Evolutionary conservation across 2,329 filamentous ascomycete species (phyloP), one percentile per base, ranked within the genome.

Genomic region (Phialemonium atrogriseum): DNA sequence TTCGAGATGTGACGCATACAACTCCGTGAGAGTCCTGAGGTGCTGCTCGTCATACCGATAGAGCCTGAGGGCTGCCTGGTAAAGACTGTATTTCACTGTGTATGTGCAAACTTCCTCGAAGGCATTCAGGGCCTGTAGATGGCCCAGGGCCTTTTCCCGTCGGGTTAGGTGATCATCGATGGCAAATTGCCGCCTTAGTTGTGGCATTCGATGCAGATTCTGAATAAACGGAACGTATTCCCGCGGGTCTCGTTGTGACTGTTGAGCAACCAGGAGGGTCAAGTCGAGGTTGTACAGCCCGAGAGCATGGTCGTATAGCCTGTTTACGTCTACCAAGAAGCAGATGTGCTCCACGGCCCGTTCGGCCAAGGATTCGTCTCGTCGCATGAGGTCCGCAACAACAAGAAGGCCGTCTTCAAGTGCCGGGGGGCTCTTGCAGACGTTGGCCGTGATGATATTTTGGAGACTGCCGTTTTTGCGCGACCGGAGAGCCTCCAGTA

Each of bases 191-290:
- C 85, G 77, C 13, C 86, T 77, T 9, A 83, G 56, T 9, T 75
- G 68, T 0, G 81, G 60, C 44, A 93, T 70, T 38, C 79, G 70
- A 52, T 95, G 85, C 3, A 98, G 70, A 21, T 79, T 79, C 50
- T 94, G 88, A 30, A 98, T 76, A 51, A 96, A 96, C 4, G 91
- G 91, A 7, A 96, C 73, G 46, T 98, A 98, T 55, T 98, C 91
- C 44, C 87, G 70, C 2, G 91, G 91, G 47, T 98, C 91, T 51
- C 89, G 85, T 57, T 98, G 91, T 0, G 88, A 91, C 51, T 95
- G 88, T 50, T 98, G 91, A 1, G 91, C 91, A 10, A 98, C 84
- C 5, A 95, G 67, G 9, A 98, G 68, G 4, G 89, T 80, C 7
- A 98, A 74, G 9, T 94, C 86, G 3, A 98, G 73, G 48, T 96